phyloP scores from a whole-genome alignment of 2,329 filamentous ascomycete genomes.

The Apiospora kogelbergensis region DNA sequence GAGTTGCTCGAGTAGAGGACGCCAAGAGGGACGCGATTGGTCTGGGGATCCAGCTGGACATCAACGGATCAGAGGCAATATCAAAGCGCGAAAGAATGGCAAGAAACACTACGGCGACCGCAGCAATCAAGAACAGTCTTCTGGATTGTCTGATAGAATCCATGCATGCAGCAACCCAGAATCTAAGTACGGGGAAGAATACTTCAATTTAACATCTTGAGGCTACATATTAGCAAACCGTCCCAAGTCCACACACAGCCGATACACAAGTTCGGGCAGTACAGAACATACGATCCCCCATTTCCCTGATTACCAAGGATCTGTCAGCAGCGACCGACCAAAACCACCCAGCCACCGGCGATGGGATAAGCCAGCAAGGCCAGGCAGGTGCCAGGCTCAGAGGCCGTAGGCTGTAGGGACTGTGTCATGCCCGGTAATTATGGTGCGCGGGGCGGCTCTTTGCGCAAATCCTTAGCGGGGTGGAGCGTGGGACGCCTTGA shows the following conservation, averaged over 20 bases:
- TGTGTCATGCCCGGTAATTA: neutral
- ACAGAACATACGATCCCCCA: neutral
- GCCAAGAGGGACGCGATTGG: conserved; percentile 17
- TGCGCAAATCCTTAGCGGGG: neutral
- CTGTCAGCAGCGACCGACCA: conserved; percentile 25
- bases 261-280: neutral
- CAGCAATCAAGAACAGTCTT: conserved; percentile 19
- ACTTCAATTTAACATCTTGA: neutral
- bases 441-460: no score
- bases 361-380: neutral
- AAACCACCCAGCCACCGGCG: neutral
- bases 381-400: neutral
- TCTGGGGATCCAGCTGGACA: conserved; percentile 20
- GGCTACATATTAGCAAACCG: neutral
- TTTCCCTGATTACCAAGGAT: conserved; percentile 29
- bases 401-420: neutral
- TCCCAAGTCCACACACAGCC: neutral
- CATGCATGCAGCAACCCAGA: neutral
- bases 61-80: conserved; percentile 15
- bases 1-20: conserved; percentile 6
- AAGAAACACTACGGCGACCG: conserved; percentile 19
- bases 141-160: neutral
- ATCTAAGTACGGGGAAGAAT: neutral
- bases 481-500: neutral
- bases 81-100: conserved; percentile 24